A percentile compares a stretch with the other conserved stretches of the same genome.
Evolutionary conservation across 495 filamentous ascomycete genomes (phyloP).

Genomic region (Trypethelium eluteriae): DNA sequence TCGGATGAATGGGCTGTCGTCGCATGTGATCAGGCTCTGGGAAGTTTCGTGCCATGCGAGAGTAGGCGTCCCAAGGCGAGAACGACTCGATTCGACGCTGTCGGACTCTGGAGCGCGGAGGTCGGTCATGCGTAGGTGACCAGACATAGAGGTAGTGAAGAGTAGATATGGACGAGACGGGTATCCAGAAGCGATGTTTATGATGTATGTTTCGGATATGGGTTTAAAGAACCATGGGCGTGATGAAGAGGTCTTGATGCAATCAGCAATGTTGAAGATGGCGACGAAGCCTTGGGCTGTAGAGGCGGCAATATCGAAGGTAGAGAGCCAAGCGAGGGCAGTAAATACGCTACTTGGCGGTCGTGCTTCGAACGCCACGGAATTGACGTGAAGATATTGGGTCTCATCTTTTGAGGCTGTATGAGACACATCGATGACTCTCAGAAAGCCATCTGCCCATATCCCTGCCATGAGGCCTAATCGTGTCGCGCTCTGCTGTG

Average conservation of each 20-base stretch:
- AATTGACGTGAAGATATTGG: constrained; percentile 39
- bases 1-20: constrained; percentile 52
- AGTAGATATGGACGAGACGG: constrained; percentile 54
- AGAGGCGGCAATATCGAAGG: constrained; percentile 52
- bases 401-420: constrained; percentile 26
- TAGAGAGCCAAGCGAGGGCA: constrained; percentile 55
- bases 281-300: constrained; percentile 56
- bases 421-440: constrained; percentile 50
- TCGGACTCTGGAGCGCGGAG: constrained; percentile 46
- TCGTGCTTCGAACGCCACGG: constrained; percentile 49
- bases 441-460: constrained; percentile 54
- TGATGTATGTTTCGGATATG: constrained; percentile 55
- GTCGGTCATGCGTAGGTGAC: constrained; percentile 51
- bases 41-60: constrained; percentile 52
- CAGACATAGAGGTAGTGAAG: constrained; percentile 49
- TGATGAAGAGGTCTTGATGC: constrained; percentile 22
- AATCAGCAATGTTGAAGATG: constrained; percentile 45
- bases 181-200: constrained; percentile 49
- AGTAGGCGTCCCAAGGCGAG: constrained; percentile 42
- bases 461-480: constrained; percentile 57
- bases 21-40: constrained; percentile 47
- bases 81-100: constrained; percentile 43
- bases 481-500: constrained; percentile 6
- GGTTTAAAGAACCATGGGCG: constrained; percentile 49
- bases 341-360: constrained; percentile 48